phyloP scores from a whole-genome alignment of 2,329 filamentous ascomycete genomes.

The Pestalotiopsis fici region DNA sequence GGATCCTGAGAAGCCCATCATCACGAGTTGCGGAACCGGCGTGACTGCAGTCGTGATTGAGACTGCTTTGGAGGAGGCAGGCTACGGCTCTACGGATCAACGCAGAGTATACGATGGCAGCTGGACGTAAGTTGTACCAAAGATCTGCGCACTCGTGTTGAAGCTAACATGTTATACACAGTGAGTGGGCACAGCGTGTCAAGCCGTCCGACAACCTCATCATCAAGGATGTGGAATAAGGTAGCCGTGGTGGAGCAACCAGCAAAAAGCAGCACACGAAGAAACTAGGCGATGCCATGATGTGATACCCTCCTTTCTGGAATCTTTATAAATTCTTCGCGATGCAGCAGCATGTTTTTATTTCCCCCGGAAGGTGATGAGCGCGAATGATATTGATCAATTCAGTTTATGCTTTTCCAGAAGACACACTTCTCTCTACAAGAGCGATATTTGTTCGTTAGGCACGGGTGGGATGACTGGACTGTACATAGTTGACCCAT shows the following conservation, averaged over 20 bases:
- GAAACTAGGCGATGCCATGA: conserved; percentile 14
- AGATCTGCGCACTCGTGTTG: background rate
- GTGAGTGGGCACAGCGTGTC: conserved; percentile 69
- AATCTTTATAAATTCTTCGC: background rate
- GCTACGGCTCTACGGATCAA: conserved; percentile 66
- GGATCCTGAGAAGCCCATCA: conserved; percentile 76
- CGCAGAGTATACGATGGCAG: conserved; percentile 91
- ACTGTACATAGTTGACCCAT: background rate
- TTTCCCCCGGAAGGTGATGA: background rate
- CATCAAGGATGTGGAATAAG: conserved; percentile 43
- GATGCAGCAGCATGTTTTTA: background rate
- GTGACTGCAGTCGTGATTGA: conserved; percentile 93
- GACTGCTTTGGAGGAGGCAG: conserved; percentile 78
- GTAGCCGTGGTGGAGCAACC: background rate
- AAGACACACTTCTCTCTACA: background rate
- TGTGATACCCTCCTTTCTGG: conserved; percentile 25
- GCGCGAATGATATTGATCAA: background rate
- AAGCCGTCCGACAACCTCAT: conserved; percentile 64
- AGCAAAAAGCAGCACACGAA: background rate
- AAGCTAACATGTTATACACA: conserved; percentile 33
- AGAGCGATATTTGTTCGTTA: background rate
- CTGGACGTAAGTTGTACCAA: conserved; percentile 77
- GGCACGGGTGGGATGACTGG: background rate
- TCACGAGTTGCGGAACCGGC: conserved; percentile 88
- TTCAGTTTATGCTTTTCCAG: conserved; percentile 1